Base-by-base conservation (phyloP, 1,139 yeast genomes). In the Saccharomyces hybrid region DNA sequence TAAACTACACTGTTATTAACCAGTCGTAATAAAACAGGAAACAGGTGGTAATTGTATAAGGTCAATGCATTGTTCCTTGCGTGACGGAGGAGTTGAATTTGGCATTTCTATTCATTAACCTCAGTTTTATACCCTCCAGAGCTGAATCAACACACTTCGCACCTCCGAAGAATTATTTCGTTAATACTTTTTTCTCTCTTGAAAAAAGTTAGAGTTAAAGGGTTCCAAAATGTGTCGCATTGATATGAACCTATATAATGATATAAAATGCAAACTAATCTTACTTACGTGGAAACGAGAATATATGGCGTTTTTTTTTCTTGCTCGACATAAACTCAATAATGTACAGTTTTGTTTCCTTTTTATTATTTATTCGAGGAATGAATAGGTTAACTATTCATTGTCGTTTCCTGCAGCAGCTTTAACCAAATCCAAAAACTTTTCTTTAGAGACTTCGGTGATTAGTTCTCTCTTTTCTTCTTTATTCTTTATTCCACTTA, bases 391-490 rank as follows among this genome's bases (percentile, higher is more conserved):
- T 27, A 11, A 16, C 19, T 31, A 34, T 38, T 54, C 51, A 14
- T 59, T 62, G 32, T 65, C 66, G 47, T 78, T 75, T 51, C 86
- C 95, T 38, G 44, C 44, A 9, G 96, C 95, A 50, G 90, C 85
- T 69, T 88, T 87, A 47, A 91, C 95, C 70, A 90, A 76, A 71
- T 89, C 97, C 70, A 91, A 78, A 66, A 91, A 91, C 70, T 83
- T 87, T 66, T 90, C 97, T 72, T 90, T 91, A 9, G 96, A 86
- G 58, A 91, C 79, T 64, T 90, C 97, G 51, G 81, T 83, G 67
- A 86, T 82, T 57, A 83, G 73, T 60, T 86, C 84, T 62, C 86
- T 85, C 65, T 78, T 78, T 55, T 74, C 73, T 32, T 71, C 64
- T 60, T 71, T 66, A 51, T 73, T 68, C 58, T 65, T 64, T 48